Evolutionary conservation across 148 eudicot species (phyloP).

Genomic region (Spergularia marina): DNA sequence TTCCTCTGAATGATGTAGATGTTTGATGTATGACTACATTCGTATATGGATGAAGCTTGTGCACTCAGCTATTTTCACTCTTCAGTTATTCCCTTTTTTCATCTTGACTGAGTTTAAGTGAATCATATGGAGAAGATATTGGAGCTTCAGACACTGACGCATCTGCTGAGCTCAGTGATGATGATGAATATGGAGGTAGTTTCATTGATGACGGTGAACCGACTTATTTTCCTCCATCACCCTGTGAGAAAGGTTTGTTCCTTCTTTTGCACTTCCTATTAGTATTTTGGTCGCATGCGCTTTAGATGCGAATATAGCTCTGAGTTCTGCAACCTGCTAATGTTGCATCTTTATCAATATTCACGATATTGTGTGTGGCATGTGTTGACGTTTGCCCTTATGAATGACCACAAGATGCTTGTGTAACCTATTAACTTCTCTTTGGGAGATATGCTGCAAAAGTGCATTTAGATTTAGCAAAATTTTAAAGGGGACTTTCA

Average conservation of each 20-base stretch:
- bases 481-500: background rate
- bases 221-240: slow-evolving; percentile 41
- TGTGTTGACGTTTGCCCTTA: no score
- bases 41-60: background rate
- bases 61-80: background rate
- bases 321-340: background rate
- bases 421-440: no score
- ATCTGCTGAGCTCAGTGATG: slow-evolving; percentile 37
- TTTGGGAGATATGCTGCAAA: no score
- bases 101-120: slow-evolving; percentile 45
- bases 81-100: background rate
- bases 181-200: slow-evolving; percentile 84
- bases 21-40: background rate
- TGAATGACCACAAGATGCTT: background rate
- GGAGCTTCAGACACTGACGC: slow-evolving; percentile 48
- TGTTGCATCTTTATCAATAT: background rate
- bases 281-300: background rate
- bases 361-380: background rate
- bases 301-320: background rate
- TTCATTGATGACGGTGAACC: slow-evolving; percentile 69
- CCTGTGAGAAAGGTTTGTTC: slow-evolving; percentile 45
- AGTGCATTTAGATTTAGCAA: background rate
- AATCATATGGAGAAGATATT: slow-evolving; percentile 83
- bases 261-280: background rate
- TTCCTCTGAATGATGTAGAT: background rate